phyloP scores from a whole-genome alignment of 2,329 filamentous ascomycete genomes.

The Fusarium cicatricum region DNA sequence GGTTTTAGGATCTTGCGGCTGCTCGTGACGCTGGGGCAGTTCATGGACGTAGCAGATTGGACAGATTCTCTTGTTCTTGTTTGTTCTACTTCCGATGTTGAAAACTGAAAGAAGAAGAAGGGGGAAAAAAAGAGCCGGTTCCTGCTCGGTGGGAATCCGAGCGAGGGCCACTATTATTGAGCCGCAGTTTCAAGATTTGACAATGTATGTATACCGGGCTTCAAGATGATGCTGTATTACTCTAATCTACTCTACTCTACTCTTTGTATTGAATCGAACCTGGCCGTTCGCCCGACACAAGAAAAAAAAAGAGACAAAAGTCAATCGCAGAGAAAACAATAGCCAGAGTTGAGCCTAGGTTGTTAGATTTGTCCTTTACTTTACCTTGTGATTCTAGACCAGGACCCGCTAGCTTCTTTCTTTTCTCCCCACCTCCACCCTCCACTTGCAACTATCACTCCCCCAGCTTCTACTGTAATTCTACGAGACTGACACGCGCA shows the following conservation, averaged over 20 bases:
- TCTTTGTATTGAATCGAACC: no score
- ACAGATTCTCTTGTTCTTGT: conserved; percentile 2
- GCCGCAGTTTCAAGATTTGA: neutral
- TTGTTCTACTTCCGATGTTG: conserved; percentile 33
- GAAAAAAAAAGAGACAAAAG: neutral
- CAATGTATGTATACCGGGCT: no score
- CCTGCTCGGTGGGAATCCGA: conserved; percentile 35
- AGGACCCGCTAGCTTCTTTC: conserved; percentile 22
- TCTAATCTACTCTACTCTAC: no score
- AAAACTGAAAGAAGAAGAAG: conserved; percentile 8
- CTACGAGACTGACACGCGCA: no score
- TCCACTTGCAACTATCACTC: conserved; percentile 26
- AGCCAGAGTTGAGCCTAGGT: neutral
- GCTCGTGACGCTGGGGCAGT: conserved; percentile 27
- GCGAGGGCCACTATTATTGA: conserved; percentile 4
- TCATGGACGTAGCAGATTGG: conserved; percentile 12
- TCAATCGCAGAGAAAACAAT: conserved; percentile 4
- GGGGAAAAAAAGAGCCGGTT: neutral
- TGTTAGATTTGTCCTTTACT: conserved; percentile 6
- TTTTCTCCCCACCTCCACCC: conserved; percentile 3
- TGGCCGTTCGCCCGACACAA: neutral
- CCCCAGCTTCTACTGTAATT: conserved; percentile 33
- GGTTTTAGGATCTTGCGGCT: conserved; percentile 10
- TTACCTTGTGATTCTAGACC: conserved; percentile 5
- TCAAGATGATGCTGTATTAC: no score